A percentile compares a stretch with the other conserved stretches of the same genome.
Evolutionary conservation across 257 asterid genomes (phyloP).

Genomic region (Haberlea rhodopensis): DNA sequence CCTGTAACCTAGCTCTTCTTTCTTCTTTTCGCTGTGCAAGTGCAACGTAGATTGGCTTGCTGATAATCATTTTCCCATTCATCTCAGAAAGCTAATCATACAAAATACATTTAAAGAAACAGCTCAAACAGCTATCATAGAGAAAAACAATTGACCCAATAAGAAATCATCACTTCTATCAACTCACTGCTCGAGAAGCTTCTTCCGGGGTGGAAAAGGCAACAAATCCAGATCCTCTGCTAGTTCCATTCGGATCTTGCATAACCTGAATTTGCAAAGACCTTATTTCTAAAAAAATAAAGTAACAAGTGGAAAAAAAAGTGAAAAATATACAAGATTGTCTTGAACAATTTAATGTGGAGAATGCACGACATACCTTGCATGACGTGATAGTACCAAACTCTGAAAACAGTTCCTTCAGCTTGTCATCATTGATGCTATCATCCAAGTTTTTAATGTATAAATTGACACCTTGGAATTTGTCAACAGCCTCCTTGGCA

Average conservation of each 20-base stretch:
- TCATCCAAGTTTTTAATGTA: conserved; percentile 63
- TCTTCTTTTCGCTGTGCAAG: conserved; percentile 53
- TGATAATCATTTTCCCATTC: conserved; percentile 42
- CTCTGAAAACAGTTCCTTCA: conserved; percentile 51
- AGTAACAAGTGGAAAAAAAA: neutral
- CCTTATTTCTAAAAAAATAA: neutral
- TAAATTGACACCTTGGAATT: conserved; percentile 52
- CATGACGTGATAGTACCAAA: conserved; percentile 58
- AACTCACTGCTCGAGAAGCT: conserved; percentile 55
- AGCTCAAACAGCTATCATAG: neutral
- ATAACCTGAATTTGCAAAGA: conserved; percentile 33
- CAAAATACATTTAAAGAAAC: neutral
- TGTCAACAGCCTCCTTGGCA: conserved; percentile 56
- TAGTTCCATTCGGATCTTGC: conserved; percentile 47
- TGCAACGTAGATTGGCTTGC: conserved; percentile 52
- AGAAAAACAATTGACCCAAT: conserved; percentile 2
- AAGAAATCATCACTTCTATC: neutral
- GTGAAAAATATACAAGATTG: neutral
- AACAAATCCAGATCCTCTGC: conserved; percentile 59
- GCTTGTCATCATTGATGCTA: conserved; percentile 54
- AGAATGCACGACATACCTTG: conserved; percentile 41
- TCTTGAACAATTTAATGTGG: neutral
- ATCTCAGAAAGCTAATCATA: conserved; percentile 36
- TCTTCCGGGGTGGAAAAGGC: conserved; percentile 51
- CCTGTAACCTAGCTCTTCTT: conserved; percentile 47